Conservation (phyloP, 352 stramenopile species). For the Globisporangium solare region DNA sequence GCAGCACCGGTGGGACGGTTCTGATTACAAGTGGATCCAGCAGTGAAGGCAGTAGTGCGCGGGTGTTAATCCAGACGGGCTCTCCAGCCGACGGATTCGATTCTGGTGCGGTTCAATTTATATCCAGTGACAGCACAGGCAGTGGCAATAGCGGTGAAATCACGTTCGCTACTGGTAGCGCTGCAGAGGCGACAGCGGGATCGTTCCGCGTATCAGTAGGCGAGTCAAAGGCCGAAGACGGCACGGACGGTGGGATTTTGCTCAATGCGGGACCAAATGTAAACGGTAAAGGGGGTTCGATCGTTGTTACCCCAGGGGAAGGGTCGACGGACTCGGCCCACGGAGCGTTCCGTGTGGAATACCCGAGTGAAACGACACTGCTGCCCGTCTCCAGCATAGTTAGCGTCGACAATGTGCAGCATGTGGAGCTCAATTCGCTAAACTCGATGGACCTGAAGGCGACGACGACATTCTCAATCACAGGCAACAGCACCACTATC, state of each 20-base stretch:
- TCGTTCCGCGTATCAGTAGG: conserved; percentile 36
- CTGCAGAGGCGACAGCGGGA: conserved; percentile 22
- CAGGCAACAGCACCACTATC: conserved; percentile 18
- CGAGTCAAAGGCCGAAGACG: conserved; percentile 18
- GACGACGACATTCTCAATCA: conserved; percentile 27
- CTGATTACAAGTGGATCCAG: conserved; percentile 21
- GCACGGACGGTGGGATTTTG: conserved; percentile 23
- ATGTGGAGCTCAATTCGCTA: conserved; percentile 26
- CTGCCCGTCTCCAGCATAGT: conserved; percentile 29
- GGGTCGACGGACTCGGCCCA: conserved; percentile 19
- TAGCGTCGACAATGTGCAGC: conserved; percentile 29
- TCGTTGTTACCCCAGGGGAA: conserved; percentile 36
- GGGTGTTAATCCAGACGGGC: conserved; percentile 22
- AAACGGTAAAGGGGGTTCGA: conserved; percentile 28
- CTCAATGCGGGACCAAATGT: conserved; percentile 33
- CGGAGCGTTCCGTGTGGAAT: conserved; percentile 39
- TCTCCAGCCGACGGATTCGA: conserved; percentile 17
- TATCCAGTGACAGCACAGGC: conserved; percentile 16
- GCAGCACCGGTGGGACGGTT: conserved; percentile 18
- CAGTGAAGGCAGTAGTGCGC: conserved; percentile 6
- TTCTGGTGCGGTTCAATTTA: conserved; percentile 28
- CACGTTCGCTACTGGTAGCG: conserved; percentile 26
- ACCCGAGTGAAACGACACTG: conserved; percentile 20
- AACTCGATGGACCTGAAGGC: conserved; percentile 28
- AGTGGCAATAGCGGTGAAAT: conserved; percentile 38